Evolutionary conservation across 1,139 yeast genomes (phyloP), one percentile per base, ranked within the genome.

Genomic region (Geotrichum bryndzae): DNA sequence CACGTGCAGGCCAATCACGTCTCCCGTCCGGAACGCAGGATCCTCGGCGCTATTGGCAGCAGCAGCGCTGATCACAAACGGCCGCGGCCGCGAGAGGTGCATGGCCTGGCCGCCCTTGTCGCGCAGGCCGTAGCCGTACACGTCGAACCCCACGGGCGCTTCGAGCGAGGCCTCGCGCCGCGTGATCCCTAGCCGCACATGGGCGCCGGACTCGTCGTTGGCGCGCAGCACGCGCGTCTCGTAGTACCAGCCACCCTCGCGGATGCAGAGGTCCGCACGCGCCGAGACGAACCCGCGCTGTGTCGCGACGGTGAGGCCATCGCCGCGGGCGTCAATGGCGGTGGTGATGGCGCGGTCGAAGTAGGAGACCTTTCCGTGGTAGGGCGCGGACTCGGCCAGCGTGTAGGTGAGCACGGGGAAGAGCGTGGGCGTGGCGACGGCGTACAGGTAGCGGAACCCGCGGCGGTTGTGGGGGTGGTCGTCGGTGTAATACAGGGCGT

Each of bases 81-180:
- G 79, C 54, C 76, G 74, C 0, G 92, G 90, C 57, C 95, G 79
- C 65, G 94, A 86, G 54, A 88, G 74, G 65, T 94, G 96, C 54
- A 94, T 80, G 51, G 83, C 83, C 66, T 89, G 88, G 1, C 98
- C 96, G n/a, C 81, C 80, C 46, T 82, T 81, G 74, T 92, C 98
- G 64, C 98, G 79, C 11, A 94, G 71, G 0, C 97, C 97, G 73
- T 95, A 94, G 0, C 97, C 94, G 74, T 91, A 94, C 0, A 92
- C 95, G 73, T 94, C 98, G 70, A 84, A 90, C 3, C 99, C 99
- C 10, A 92, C 94, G 0, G 99, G 99, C 0, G 96, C 96, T 67
- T 94, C 97, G 57, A 92, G 75, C 60, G 91, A 84, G 1, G 97
- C 96, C 70, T 94, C 99, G 66, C 90, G 80, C 61, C 98, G 77